These are phyloP conservation scores for Komagataella ulmi DNA, from an alignment of 805 yeast species.

Conservation along the genomic window DNA sequence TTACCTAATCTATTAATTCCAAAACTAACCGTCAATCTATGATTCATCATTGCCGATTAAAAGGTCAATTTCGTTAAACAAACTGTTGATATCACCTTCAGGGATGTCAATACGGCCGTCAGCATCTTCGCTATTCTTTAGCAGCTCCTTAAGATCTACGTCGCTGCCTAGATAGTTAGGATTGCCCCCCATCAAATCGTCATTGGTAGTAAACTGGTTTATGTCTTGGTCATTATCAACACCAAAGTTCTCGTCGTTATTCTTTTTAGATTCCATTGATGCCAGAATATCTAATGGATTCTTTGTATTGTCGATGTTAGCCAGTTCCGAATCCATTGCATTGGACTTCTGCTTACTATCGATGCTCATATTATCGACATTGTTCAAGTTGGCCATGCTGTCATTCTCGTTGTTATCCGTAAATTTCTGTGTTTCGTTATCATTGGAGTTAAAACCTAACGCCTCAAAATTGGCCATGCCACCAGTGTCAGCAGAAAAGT, in stretches of 20 bases:
- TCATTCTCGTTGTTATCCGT: not conserved
- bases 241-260: not conserved
- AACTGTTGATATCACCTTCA: not conserved
- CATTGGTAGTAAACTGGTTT: not conserved
- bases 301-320: not conserved
- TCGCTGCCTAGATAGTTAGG: not conserved
- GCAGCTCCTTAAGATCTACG: not conserved
- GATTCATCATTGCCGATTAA: slow-evolving; percentile 1
- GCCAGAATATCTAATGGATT: slow-evolving; percentile 1
- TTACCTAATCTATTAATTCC: not conserved
- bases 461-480: not conserved
- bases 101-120: not conserved
- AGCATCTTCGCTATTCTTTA: not conserved
- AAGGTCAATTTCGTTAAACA: slow-evolving; percentile 2
- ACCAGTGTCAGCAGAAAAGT: not conserved
- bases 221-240: not conserved
- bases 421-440: slow-evolving; percentile 1
- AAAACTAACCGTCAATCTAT: not conserved
- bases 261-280: not conserved
- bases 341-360: not conserved
- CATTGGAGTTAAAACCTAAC: slow-evolving; percentile 8
- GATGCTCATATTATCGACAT: not conserved
- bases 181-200: not conserved
- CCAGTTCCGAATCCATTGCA: not conserved
- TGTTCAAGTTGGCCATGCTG: not conserved